A percentile compares a stretch with the other conserved stretches of the same genome.
These are phyloP conservation scores for Kodamaea suecica DNA, from an alignment of 1,139 yeast genomes.

Conservation along the genomic window DNA sequence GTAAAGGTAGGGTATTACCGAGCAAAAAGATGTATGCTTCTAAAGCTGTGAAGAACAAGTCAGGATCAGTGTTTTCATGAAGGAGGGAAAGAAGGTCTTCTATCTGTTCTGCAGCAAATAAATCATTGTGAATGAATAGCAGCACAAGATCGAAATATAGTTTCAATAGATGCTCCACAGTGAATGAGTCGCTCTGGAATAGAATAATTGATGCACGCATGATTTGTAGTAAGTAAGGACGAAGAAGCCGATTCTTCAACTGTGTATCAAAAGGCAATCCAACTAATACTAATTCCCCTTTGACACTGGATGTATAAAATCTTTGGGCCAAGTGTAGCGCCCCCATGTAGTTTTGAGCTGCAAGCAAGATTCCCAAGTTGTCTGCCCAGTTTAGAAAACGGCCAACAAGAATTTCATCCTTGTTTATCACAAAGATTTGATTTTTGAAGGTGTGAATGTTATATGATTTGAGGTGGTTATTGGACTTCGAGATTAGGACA, in stretches of 20 bases:
- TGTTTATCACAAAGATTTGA: constrained; percentile 21
- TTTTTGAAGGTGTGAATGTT: constrained; percentile 25
- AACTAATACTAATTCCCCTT: constrained; percentile 44
- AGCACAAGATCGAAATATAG: constrained; percentile 27
- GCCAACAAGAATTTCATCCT: constrained; percentile 48
- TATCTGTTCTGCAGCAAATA: constrained; percentile 14
- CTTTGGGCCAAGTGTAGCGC: constrained; percentile 57
- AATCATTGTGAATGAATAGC: constrained; percentile 16
- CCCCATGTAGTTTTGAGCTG: constrained; percentile 45
- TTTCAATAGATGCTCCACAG: constrained; percentile 12
- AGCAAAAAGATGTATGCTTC: constrained; percentile 47
- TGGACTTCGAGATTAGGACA: neutral
- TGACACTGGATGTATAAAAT: constrained; percentile 47
- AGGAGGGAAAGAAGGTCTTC: constrained; percentile 49
- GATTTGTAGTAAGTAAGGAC: constrained; percentile 55
- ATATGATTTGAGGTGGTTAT: constrained; percentile 1
- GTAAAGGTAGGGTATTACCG: constrained; percentile 44
- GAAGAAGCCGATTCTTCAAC: constrained; percentile 47
- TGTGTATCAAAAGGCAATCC: constrained; percentile 53
- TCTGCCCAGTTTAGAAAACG: constrained; percentile 75
- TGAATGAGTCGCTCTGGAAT: constrained; percentile 17
- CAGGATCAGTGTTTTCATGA: constrained; percentile 44
- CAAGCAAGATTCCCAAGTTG: constrained; percentile 46
- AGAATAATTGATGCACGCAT: constrained; percentile 48
- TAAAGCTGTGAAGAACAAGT: constrained; percentile 47